phyloP scores from a whole-genome alignment of 345 rosid species.

The Arabidopsis suecica region DNA sequence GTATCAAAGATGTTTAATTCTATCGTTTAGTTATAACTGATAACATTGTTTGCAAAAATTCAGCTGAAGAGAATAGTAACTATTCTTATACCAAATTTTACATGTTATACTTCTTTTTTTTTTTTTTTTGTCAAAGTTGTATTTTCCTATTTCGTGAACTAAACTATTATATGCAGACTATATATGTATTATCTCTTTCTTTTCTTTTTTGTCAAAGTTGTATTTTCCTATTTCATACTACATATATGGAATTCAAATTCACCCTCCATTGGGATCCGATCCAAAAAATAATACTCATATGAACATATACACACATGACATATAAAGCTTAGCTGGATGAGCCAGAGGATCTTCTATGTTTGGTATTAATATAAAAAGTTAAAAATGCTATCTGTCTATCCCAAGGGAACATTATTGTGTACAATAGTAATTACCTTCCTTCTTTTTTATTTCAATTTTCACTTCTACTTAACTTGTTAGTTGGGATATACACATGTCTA shows the following conservation, averaged over 20 bases:
- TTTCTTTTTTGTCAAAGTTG: no score
- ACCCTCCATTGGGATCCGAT: background rate
- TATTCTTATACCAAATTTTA: background rate
- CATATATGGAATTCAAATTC: background rate
- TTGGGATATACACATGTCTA: conserved; percentile 21
- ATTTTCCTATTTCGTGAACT: no score
- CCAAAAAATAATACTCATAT: background rate
- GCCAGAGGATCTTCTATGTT: conserved; percentile 24
- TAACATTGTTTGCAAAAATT: background rate
- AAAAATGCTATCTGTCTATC: background rate
- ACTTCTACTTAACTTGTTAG: conserved; percentile 45
- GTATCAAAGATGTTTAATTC: background rate
- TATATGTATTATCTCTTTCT: no score
- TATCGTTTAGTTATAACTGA: background rate
- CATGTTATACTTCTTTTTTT: no score
- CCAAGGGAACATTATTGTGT: conserved; percentile 11
- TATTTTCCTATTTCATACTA: no score
- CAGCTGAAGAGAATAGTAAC: background rate
- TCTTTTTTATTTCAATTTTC: background rate
- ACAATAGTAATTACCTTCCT: background rate
- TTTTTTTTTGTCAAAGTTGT: no score
- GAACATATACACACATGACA: background rate
- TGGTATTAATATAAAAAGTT: background rate
- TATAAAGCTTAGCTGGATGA: conserved; percentile 24
- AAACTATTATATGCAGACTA: no score